Percentiles rank a stretch among this genome's conserved stretches.
phyloP scores from a whole-genome alignment of 768 basidiomycete genomes.

The Leucosporidium yakuticum region DNA sequence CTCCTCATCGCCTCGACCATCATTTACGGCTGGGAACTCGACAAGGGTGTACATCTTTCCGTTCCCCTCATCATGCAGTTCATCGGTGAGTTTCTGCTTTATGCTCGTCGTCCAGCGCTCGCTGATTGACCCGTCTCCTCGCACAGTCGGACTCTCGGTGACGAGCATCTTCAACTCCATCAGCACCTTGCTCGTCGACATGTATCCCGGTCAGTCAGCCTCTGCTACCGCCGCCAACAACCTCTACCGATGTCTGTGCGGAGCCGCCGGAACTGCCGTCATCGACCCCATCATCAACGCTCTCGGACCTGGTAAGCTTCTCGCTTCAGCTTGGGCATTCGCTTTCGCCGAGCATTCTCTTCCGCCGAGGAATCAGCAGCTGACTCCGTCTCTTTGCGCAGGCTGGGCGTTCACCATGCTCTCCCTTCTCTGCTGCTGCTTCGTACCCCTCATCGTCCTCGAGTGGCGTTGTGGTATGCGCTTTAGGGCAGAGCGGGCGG shows the following conservation, averaged over 20 bases:
- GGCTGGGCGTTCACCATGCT: constrained; percentile 32
- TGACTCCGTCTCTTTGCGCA: neutral
- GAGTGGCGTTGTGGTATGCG: constrained; percentile 27
- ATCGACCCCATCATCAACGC: constrained; percentile 26
- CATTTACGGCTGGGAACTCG: constrained; percentile 40
- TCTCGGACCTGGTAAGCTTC: constrained; percentile 18
- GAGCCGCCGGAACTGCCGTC: constrained; percentile 20
- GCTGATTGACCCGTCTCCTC: neutral
- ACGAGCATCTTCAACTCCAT: constrained; percentile 30
- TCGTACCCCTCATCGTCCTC: constrained; percentile 22
- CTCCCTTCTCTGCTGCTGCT: constrained; percentile 13
- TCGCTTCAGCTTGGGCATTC: too few relatives aligned
- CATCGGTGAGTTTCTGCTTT: constrained; percentile 27
- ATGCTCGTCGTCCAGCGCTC: too few relatives aligned
- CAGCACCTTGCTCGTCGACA: constrained; percentile 39
- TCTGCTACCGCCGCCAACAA: constrained; percentile 36
- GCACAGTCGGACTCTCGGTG: constrained; percentile 25
- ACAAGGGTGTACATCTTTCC: constrained; percentile 36
- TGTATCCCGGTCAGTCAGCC: constrained; percentile 41
- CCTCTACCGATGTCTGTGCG: constrained; percentile 33
- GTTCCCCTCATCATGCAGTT: constrained; percentile 41
- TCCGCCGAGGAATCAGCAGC: too few relatives aligned
- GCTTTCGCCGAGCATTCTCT: too few relatives aligned
- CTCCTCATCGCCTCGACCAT: constrained; percentile 26
- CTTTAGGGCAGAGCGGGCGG: neutral